phyloP scores from a whole-genome alignment of 805 yeast species.

The Starmerella davenportii region DNA sequence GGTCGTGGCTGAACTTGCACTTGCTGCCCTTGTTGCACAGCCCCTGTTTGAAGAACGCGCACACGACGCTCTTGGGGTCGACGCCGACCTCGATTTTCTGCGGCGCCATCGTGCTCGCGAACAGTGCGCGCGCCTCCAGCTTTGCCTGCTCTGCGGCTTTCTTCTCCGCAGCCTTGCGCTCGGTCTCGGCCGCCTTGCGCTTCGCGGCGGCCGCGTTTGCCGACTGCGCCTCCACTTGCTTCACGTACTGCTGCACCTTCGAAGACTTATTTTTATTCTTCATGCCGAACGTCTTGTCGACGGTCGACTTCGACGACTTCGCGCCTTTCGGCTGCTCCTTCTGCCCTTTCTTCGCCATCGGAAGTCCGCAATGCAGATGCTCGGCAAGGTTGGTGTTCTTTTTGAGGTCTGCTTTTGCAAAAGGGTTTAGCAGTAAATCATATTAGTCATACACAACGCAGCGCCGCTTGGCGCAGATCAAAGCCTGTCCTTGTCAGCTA shows the following conservation, averaged over 20 bases:
- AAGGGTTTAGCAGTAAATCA: no score
- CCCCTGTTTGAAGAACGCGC: conserved; percentile 78
- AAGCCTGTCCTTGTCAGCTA: no score
- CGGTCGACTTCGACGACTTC: conserved; percentile 42
- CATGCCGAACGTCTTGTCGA: conserved; percentile 88
- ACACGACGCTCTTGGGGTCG: conserved; percentile 84
- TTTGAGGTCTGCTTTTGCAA: no score
- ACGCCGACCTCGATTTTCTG: conserved; percentile 94
- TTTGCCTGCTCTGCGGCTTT: conserved; percentile 82
- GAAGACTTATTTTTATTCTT: conserved; percentile 89
- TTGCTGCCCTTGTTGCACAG: conserved; percentile 45
- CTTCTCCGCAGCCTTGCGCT: conserved; percentile 55
- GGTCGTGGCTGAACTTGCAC: conserved; percentile 88
- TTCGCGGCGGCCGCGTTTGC: conserved; percentile 38
- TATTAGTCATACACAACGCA: no score
- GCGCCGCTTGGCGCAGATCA: no score
- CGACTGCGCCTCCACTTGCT: conserved; percentile 50
- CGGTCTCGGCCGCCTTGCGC: conserved; percentile 58
- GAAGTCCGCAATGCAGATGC: no score
- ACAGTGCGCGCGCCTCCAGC: conserved; percentile 64
- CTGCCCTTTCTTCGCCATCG: conserved; percentile 46
- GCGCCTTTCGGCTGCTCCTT: conserved; percentile 36
- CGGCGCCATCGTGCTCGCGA: conserved; percentile 43
- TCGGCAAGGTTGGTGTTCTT: no score
- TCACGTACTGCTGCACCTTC: conserved; percentile 60